These are phyloP conservation scores for Poteriospumella lacustris DNA, from an alignment of 108 stramenopile species.

Conservation along the genomic window DNA sequence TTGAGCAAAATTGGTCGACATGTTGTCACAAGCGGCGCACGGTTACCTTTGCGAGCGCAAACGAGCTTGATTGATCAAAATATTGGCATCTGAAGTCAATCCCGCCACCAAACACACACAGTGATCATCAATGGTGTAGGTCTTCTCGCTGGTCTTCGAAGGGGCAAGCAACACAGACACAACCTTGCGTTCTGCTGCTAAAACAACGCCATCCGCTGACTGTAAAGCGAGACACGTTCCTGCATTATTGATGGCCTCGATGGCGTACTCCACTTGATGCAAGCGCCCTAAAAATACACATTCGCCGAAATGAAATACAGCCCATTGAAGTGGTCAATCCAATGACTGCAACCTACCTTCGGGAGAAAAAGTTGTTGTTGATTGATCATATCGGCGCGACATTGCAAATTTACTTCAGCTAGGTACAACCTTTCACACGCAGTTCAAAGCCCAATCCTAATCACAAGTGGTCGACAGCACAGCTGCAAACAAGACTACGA, in stretches of 20 bases:
- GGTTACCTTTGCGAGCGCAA: neutral
- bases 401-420: too few species aligned
- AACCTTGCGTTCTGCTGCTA: constrained; percentile 82
- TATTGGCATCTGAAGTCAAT: constrained; percentile 94
- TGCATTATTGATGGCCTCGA: constrained; percentile 98
- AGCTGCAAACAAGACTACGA: too few species aligned
- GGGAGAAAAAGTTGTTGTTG: constrained; percentile 50
- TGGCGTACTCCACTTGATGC: constrained; percentile 98
- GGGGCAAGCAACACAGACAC: constrained; percentile 88
- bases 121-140: constrained; percentile 88
- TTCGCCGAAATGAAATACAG: neutral
- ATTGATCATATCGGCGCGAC: constrained; percentile 37
- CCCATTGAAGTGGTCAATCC: neutral
- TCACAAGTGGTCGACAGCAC: too few species aligned
- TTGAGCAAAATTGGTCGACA: constrained; percentile 45
- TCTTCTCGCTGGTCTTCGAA: constrained; percentile 93
- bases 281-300: constrained; percentile 56
- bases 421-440: too few species aligned
- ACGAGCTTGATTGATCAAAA: constrained; percentile 65
- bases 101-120: constrained; percentile 90
- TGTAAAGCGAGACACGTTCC: constrained; percentile 95
- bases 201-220: constrained; percentile 83
- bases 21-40: neutral
- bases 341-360: constrained; percentile 36
- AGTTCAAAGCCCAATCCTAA: too few species aligned